phyloP scores from a whole-genome alignment of 106 monocot genomes.

The Platanthera zijinensis region DNA sequence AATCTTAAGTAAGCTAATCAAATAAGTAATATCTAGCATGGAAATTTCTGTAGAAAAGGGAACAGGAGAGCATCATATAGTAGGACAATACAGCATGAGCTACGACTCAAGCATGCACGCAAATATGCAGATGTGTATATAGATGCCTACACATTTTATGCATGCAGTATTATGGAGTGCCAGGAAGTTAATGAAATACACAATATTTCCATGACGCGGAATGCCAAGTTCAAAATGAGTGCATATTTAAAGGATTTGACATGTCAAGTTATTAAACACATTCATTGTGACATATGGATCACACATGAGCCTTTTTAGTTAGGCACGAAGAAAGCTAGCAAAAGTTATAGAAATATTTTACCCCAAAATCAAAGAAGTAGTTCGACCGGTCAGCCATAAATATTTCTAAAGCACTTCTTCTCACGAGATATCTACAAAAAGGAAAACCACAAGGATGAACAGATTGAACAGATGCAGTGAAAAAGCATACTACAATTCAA shows the following conservation, averaged over 20 bases:
- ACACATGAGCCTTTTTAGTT: background rate
- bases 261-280: background rate
- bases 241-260: background rate
- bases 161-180: background rate
- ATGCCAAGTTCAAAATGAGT: background rate
- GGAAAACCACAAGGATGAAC: background rate
- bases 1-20: background rate
- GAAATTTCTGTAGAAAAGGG: background rate
- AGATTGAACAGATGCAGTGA: background rate
- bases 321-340: background rate
- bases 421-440: conserved; percentile 73
- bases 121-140: background rate
- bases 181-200: background rate
- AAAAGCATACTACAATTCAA: background rate
- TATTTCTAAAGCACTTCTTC: conserved; percentile 87
- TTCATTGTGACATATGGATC: background rate
- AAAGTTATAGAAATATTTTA: conserved; percentile 21
- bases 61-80: background rate
- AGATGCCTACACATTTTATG: background rate
- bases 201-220: background rate
- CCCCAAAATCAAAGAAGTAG: conserved; percentile 96
- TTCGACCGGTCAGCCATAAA: conserved; percentile 92
- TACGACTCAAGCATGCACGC: background rate
- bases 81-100: background rate
- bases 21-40: background rate